phyloP scores from a whole-genome alignment of 1,284 basidiomycete genomes.

The Apiotrichum veenhuisii region DNA sequence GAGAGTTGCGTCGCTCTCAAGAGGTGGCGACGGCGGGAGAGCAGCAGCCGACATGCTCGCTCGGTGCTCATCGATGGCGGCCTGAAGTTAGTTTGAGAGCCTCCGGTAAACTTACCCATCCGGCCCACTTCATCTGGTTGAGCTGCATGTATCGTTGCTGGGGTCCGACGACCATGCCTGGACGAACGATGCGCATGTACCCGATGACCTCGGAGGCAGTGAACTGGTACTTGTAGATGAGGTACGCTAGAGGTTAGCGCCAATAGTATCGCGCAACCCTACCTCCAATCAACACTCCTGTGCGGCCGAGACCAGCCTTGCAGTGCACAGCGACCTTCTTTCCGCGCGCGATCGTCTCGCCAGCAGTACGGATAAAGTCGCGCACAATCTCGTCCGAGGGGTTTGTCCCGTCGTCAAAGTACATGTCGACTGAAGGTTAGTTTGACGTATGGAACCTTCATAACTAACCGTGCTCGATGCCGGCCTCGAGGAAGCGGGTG shows the following conservation, averaged over 20 bases:
- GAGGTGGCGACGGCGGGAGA: constrained; percentile 38
- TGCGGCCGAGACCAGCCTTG: constrained; percentile 48
- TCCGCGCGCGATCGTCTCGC: constrained; percentile 71
- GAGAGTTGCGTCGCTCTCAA: constrained; percentile 16
- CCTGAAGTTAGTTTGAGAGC: constrained; percentile 37
- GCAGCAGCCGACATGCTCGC: constrained; percentile 55
- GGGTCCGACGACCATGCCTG: constrained; percentile 80
- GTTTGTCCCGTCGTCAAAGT: constrained; percentile 84
- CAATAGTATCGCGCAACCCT: constrained; percentile 3
- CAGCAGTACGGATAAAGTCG: constrained; percentile 80
- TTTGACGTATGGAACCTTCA: too few relatives aligned
- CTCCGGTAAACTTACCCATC: constrained; percentile 76
- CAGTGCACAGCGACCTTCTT: constrained; percentile 80
- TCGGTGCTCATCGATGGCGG: constrained; percentile 53
- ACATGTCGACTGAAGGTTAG: constrained; percentile 55
- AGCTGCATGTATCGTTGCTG: constrained; percentile 89
- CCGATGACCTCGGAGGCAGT: constrained; percentile 96
- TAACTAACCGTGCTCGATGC: constrained; percentile 66
- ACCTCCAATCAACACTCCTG: constrained; percentile 82
- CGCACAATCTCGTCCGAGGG: constrained; percentile 91
- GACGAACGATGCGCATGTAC: constrained; percentile 95
- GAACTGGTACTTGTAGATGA: constrained; percentile 99
- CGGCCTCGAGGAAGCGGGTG: constrained; percentile 73
- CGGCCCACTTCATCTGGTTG: constrained; percentile 89
- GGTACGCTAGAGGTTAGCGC: constrained; percentile 63